Percentiles rank a stretch among this genome's conserved stretches.
Conservation (phyloP, 225 moss, liverwort and hornwort genomes). For the Physcomitrium patens region DNA sequence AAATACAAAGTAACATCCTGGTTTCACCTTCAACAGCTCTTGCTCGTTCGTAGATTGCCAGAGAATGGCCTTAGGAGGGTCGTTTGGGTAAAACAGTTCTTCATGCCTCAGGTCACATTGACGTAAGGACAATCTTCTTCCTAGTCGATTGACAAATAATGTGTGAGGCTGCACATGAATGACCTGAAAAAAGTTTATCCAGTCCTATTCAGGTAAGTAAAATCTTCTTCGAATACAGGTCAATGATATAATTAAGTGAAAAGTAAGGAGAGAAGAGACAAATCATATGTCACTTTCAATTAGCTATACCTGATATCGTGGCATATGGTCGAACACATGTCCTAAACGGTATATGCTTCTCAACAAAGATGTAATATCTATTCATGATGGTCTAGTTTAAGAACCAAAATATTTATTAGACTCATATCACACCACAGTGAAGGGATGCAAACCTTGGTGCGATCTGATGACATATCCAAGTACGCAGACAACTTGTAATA, state of each 20-base stretch:
- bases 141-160: slow-evolving; percentile 88
- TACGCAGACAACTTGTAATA: slow-evolving; percentile 95
- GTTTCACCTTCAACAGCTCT: slow-evolving; percentile 73
- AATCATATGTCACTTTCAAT: not conserved
- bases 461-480: slow-evolving; percentile 96
- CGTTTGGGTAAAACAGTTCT: slow-evolving; percentile 88
- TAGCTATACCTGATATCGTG: not conserved
- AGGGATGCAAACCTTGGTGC: slow-evolving; percentile 69
- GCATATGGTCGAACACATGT: not conserved
- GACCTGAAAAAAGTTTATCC: slow-evolving; percentile 59
- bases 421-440: not conserved
- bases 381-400: not conserved
- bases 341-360: not conserved
- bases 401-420: too few species aligned
- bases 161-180: slow-evolving; percentile 93
- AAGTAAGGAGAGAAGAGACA: slow-evolving; percentile 1
- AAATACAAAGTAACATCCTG: slow-evolving; percentile 7
- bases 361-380: not conserved
- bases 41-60: slow-evolving; percentile 83
- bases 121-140: slow-evolving; percentile 73
- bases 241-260: slow-evolving; percentile 14
- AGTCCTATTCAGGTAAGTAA: not conserved
- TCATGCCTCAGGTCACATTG: slow-evolving; percentile 73
- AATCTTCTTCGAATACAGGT: slow-evolving; percentile 6
- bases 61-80: slow-evolving; percentile 76